These are phyloP conservation scores for Conringia planisiliqua DNA, from an alignment of 345 rosid genomes.

Conservation along the genomic window DNA sequence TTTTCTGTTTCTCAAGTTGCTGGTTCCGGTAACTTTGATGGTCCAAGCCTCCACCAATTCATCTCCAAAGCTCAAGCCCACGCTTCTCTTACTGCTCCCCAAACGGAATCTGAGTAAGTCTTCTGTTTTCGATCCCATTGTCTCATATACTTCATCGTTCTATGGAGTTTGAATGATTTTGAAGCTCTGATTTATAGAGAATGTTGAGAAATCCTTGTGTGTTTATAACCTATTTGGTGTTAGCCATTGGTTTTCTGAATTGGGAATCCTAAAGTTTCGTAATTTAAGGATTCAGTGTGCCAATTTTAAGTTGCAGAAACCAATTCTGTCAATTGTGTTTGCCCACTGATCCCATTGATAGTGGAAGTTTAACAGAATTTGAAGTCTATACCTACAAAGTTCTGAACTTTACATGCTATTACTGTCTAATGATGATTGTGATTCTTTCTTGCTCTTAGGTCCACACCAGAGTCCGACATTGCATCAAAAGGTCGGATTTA, in stretches of 20 bases:
- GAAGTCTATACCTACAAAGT: background rate
- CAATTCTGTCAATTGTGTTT: no score
- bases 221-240: background rate
- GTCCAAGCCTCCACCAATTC: slow-evolving; percentile 63
- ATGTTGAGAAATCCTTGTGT: background rate
- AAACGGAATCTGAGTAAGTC: slow-evolving; percentile 53
- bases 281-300: background rate
- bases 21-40: slow-evolving; percentile 31
- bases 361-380: background rate
- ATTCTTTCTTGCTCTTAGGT: slow-evolving; percentile 33
- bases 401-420: background rate
- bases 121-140: no score
- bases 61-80: slow-evolving; percentile 47
- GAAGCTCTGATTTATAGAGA: background rate
- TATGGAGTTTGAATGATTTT: background rate
- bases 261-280: background rate
- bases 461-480: slow-evolving; percentile 37
- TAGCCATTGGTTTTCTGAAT: background rate
- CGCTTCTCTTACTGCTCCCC: slow-evolving; percentile 45
- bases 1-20: slow-evolving; percentile 41
- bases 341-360: background rate
- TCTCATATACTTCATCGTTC: no score
- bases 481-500: slow-evolving; percentile 64
- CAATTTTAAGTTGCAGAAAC: background rate
- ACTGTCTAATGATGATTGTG: background rate